Evolutionary conservation across 352 stramenopile genomes (phyloP).

Genomic region (Globisporangium spinosum): DNA sequence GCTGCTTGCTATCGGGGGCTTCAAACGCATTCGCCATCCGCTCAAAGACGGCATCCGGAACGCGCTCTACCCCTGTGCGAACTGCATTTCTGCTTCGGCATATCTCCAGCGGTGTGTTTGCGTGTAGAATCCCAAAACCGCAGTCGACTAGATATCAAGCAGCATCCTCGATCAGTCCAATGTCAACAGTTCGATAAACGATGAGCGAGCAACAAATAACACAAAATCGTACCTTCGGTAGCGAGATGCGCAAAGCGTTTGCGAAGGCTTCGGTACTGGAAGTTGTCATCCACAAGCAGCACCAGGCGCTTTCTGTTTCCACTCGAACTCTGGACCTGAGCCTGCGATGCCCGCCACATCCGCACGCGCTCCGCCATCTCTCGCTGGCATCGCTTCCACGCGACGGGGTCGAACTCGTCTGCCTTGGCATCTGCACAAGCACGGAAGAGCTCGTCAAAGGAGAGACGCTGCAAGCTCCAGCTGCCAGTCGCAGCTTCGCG

Average conservation of each 20-base stretch:
- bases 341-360: conserved; percentile 8
- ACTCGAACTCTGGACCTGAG: conserved; percentile 8
- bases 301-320: conserved; percentile 22
- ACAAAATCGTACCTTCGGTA: conserved; percentile 27
- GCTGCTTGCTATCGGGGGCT: conserved; percentile 19
- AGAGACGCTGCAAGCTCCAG: conserved; percentile 32
- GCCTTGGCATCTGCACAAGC: background rate
- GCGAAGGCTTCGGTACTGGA: conserved; percentile 60
- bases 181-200: background rate
- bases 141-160: conserved; percentile 19
- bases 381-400: conserved; percentile 52
- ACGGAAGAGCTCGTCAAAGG: conserved; percentile 59
- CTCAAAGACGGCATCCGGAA: conserved; percentile 45
- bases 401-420: conserved; percentile 38
- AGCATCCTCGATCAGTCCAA: background rate
- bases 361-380: conserved; percentile 37
- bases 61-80: conserved; percentile 19
- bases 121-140: conserved; percentile 45
- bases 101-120: conserved; percentile 24
- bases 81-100: conserved; percentile 43
- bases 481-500: background rate
- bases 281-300: conserved; percentile 70
- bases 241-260: conserved; percentile 67
- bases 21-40: conserved; percentile 54
- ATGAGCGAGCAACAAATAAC: background rate